Conservation (phyloP, 441 rosid genomes). For the Flueggea neowawraea region DNA sequence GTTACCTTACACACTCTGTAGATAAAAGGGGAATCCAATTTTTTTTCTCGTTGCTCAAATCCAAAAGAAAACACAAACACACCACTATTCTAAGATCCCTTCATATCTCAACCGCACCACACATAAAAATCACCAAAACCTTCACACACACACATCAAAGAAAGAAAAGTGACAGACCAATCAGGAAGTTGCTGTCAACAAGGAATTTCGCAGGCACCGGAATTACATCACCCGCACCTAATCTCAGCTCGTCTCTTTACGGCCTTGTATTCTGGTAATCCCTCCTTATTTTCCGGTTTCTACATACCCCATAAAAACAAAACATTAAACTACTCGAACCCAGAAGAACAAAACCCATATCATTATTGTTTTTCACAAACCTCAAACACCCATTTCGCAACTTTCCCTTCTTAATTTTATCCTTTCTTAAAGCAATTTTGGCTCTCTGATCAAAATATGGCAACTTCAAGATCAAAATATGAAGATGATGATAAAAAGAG, state of each 20-base stretch:
- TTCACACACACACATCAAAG: too few relatives aligned
- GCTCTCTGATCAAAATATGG: conserved; percentile 8
- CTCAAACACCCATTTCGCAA: background rate
- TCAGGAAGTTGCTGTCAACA: too few relatives aligned
- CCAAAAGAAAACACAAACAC: too few relatives aligned
- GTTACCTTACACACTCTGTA: too few relatives aligned
- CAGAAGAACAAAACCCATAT: background rate
- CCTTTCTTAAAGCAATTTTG: background rate
- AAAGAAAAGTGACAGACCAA: too few relatives aligned
- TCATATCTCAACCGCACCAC: too few relatives aligned
- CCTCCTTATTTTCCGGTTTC: conserved; percentile 25
- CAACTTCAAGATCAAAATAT: conserved; percentile 2
- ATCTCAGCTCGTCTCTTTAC: conserved; percentile 11
- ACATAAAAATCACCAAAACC: too few relatives aligned
- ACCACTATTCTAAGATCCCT: too few relatives aligned
- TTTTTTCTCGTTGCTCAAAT: too few relatives aligned
- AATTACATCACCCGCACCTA: conserved; percentile 17
- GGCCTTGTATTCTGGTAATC: background rate
- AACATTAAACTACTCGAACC: conserved; percentile 24
- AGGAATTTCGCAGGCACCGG: too few relatives aligned
- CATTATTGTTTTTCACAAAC: background rate
- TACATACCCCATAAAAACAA: conserved; percentile 1
- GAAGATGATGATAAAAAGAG: conserved; percentile 10
- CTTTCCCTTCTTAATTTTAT: too few relatives aligned
- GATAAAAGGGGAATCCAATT: too few relatives aligned